Evolutionary conservation across 2,329 filamentous ascomycete species (phyloP).

Genomic region (Exophiala calicioides): DNA sequence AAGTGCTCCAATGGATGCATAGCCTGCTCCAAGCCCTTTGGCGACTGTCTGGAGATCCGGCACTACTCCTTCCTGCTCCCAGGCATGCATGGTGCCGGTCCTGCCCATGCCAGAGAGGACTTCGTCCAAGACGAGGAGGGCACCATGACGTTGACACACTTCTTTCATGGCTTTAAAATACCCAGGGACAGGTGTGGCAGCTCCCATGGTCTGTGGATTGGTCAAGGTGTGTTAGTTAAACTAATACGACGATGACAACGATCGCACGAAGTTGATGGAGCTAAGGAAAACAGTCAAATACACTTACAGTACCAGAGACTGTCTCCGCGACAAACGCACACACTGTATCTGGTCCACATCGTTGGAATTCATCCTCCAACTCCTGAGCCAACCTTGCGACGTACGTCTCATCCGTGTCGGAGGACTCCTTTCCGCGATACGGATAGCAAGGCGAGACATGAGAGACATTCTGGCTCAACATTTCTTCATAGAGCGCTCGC

Average conservation of each 20-base stretch:
- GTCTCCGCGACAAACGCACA: constrained; percentile 74
- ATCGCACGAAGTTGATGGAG: no score
- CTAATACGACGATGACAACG: no score
- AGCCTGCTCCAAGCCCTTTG: constrained; percentile 61
- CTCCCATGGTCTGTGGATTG: constrained; percentile 61
- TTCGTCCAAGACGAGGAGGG: constrained; percentile 70
- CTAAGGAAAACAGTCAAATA: no score
- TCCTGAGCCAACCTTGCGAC: constrained; percentile 62
- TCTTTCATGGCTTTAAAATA: constrained; percentile 69
- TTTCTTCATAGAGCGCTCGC: constrained; percentile 61
- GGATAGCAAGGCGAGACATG: constrained; percentile 67
- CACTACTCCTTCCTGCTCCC: constrained; percentile 59
- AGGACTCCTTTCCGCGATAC: constrained; percentile 57
- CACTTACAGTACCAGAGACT: constrained; percentile 66
- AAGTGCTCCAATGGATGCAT: constrained; percentile 56
- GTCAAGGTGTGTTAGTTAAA: no score
- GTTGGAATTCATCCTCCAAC: constrained; percentile 66
- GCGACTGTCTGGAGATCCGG: constrained; percentile 63
- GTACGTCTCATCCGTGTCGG: constrained; percentile 61
- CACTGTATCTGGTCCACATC: constrained; percentile 64
- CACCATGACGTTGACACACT: constrained; percentile 66
- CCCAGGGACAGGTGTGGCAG: constrained; percentile 64
- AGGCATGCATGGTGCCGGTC: constrained; percentile 58
- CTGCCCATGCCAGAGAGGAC: constrained; percentile 63
- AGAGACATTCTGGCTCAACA: constrained; percentile 58